Base-by-base conservation (phyloP, 495 filamentous ascomycete species). In the Penicillium psychrofluorescens region DNA sequence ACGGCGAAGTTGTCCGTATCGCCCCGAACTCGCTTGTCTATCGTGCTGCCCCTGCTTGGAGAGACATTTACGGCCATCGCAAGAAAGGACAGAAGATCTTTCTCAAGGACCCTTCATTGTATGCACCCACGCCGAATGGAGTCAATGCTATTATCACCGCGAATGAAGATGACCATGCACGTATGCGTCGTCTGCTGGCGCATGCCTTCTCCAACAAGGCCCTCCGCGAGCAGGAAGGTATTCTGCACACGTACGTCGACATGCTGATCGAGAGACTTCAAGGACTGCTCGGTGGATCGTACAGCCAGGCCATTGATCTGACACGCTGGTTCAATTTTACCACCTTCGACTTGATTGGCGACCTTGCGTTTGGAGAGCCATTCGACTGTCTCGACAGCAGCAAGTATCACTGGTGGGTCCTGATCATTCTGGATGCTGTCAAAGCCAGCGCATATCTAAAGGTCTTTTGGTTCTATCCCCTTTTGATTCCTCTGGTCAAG, bases 21-120 rank as follows among this genome's bases (percentile, higher is more conserved):
- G 66, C 70, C 0, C 77, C 78, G 0, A 66, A 77, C 51, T 65
- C 78, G 38, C 61, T 84, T 11, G 63, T 63, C 0, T 84, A 71
- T 54, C 67, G 52, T 16, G 55, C 64, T 12, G 56, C 75, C 0
- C 50, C 67, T 40, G 78, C 77, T 2, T 82, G 76, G 77, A 70
- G 67, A 33, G 77, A 81, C 28, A 79, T 82, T 34, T 78, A 79
- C 57, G 72, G 71, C 11, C 74, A 76, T 41, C 64, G 62, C 11
- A 58, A 62, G 13, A 51, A 57, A 35, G 71, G 61, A 0, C 52
- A 57, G 12, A 50, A 37, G 4, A 48, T 54, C 10, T 64, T 64
- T 27, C 30, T 52, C 41, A 66, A 63, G 34, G 66, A 78, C 35
- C 55, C 64, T 3, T 43, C 54, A 9, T 44, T 64, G 35, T 58